Evolutionary conservation across 1,284 basidiomycete species (phyloP).

Genomic region (Cutaneotrichosporon cutaneum): DNA sequence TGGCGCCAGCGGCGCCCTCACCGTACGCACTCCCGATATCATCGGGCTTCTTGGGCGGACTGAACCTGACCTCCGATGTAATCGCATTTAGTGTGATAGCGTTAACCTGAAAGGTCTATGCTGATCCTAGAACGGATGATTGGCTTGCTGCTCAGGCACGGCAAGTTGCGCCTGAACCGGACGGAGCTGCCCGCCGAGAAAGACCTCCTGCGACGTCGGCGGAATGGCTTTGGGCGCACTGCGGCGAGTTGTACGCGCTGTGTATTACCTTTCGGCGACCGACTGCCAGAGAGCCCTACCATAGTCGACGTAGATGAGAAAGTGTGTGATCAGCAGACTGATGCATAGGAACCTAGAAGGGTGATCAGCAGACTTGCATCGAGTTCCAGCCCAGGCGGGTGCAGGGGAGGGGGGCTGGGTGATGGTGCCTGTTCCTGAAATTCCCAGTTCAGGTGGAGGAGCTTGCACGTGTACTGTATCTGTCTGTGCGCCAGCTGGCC

Average conservation of each 20-base stretch:
- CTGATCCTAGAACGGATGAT: too few relatives aligned
- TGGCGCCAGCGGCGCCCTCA: neutral
- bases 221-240: neutral
- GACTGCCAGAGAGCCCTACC: neutral
- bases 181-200: neutral
- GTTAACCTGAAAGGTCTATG: neutral
- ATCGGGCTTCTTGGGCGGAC: neutral
- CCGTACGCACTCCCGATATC: neutral
- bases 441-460: too few relatives aligned
- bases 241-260: neutral
- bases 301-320: too few relatives aligned
- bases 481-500: too few relatives aligned
- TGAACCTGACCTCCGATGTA: neutral
- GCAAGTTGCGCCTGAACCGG: neutral
- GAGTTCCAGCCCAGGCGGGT: too few relatives aligned
- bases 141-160: neutral
- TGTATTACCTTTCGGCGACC: neutral
- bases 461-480: too few relatives aligned
- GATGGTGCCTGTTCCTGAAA: too few relatives aligned
- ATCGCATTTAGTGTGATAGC: neutral
- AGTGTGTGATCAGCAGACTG: too few relatives aligned
- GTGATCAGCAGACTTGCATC: too few relatives aligned
- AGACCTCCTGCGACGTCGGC: neutral
- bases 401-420: too few relatives aligned
- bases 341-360: too few relatives aligned